Conservation (phyloP, 2,329 filamentous ascomycete species). For the Tricladium varicosporioides region DNA sequence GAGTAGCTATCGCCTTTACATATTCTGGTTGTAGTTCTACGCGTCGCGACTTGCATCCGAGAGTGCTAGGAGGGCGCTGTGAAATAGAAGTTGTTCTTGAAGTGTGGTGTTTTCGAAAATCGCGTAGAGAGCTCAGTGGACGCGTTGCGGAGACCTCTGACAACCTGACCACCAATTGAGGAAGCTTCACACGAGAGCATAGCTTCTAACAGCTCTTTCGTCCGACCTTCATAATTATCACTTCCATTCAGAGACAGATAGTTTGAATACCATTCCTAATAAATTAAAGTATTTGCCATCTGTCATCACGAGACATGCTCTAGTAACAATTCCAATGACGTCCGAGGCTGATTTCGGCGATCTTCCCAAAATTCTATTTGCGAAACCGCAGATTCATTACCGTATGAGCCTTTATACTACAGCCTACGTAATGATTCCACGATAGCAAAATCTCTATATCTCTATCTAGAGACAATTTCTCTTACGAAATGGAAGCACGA, state of each 20-base stretch:
- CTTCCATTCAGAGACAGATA: background rate
- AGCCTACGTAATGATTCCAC: conserved; percentile 21
- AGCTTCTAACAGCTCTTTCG: background rate
- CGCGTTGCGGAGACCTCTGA: conserved; percentile 18
- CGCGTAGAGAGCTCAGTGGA: conserved; percentile 23
- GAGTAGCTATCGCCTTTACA: conserved; percentile 9
- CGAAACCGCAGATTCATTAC: background rate
- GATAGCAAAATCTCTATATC: conserved; percentile 15
- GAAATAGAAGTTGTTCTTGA: background rate
- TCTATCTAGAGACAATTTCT: background rate
- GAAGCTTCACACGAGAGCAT: background rate
- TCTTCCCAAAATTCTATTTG: conserved; percentile 7
- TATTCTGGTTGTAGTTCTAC: conserved; percentile 5
- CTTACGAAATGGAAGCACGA: conserved; percentile 27
- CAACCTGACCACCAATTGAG: background rate
- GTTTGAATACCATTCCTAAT: no score
- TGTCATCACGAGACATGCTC: conserved; percentile 17
- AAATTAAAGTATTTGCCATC: background rate
- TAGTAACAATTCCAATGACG: conserved; percentile 25
- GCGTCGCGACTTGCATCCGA: background rate
- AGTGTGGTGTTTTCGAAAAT: conserved; percentile 10
- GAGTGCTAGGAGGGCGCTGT: background rate
- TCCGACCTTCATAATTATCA: background rate
- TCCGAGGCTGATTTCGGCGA: conserved; percentile 10
- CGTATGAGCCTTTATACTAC: background rate